Evolutionary conservation across 2,329 filamentous ascomycete species (phyloP).

Genomic region (Exserohilum rostratum): DNA sequence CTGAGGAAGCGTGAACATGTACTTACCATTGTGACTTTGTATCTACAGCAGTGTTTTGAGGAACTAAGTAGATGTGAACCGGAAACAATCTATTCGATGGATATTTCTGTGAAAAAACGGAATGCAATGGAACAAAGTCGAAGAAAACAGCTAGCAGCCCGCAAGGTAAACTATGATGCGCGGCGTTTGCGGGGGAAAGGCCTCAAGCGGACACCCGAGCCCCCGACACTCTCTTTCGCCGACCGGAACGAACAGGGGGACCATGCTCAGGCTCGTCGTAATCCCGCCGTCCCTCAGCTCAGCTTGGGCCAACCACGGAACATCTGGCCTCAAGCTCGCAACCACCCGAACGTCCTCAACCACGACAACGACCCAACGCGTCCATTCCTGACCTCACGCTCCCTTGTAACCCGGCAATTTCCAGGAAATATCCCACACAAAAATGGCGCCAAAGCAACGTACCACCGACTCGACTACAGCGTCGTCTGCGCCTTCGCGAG

Average conservation of each 20-base stretch:
- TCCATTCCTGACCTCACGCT: neutral
- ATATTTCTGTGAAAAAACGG: neutral
- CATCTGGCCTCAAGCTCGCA: conserved; percentile 36
- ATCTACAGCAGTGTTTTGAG: neutral
- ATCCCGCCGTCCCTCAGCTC: neutral
- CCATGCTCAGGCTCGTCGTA: neutral
- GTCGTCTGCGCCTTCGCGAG: conserved; percentile 19
- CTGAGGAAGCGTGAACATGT: neutral
- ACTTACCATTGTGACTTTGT: conserved; percentile 4
- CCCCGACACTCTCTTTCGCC: conserved; percentile 7
- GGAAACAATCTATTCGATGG: neutral
- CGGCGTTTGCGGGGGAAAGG: conserved; percentile 26
- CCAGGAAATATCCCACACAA: conserved; percentile 6
- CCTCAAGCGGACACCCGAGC: conserved; percentile 16
- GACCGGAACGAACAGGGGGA: too few relatives aligned
- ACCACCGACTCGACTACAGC: conserved; percentile 24
- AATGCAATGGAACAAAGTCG: too few relatives aligned
- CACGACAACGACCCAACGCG: conserved; percentile 15
- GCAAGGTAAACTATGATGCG: neutral
- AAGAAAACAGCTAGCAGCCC: too few relatives aligned
- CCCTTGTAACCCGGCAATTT: conserved; percentile 1
- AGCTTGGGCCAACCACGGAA: conserved; percentile 17
- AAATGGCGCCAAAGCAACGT: conserved; percentile 45
- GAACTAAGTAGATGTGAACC: neutral
- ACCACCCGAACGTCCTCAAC: conserved; percentile 17